phyloP scores from a whole-genome alignment of 768 basidiomycete species.

The Fibroporia radiculosa region DNA sequence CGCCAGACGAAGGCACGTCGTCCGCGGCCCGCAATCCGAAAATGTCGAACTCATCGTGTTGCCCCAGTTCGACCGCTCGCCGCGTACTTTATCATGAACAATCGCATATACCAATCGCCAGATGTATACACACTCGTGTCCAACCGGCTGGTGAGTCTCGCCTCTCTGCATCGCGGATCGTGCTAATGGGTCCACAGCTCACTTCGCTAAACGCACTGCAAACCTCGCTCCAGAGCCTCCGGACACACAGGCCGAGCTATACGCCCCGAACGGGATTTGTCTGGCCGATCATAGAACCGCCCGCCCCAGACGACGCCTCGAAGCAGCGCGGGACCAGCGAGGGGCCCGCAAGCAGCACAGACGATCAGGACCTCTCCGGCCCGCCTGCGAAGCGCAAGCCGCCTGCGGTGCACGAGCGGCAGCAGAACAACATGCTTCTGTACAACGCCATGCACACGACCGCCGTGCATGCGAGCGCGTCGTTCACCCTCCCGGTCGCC shows the following conservation, averaged over 20 bases:
- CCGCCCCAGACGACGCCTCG: constrained; percentile 30
- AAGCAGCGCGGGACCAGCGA: constrained; percentile 31
- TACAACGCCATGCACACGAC: constrained; percentile 77
- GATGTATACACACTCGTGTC: constrained; percentile 79
- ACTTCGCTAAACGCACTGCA: constrained; percentile 66
- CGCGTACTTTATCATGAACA: constrained; percentile 84
- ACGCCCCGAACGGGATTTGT: constrained; percentile 78
- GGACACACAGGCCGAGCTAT: constrained; percentile 70
- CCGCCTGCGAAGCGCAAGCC: constrained; percentile 19
- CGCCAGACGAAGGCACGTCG: constrained; percentile 71
- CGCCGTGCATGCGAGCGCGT: constrained; percentile 55
- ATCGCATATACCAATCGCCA: constrained; percentile 83
- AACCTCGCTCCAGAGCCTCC: constrained; percentile 68
- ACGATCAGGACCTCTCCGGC: constrained; percentile 12
- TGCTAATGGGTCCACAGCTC: constrained; percentile 33
- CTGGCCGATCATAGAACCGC: constrained; percentile 72
- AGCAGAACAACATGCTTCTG: constrained; percentile 62
- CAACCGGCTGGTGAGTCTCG: constrained; percentile 60
- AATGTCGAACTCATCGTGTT: constrained; percentile 1
- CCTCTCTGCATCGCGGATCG: neutral
- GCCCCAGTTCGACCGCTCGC: constrained; percentile 63
- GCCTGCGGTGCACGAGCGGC: constrained; percentile 18
- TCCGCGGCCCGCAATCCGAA: constrained; percentile 3
- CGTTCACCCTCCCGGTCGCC: constrained; percentile 35
- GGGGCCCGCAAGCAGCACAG: constrained; percentile 6